A percentile compares a stretch with the other conserved stretches of the same genome.
Conservation (phyloP, 2,329 filamentous ascomycete genomes). For the Aureobasidium sp. region DNA sequence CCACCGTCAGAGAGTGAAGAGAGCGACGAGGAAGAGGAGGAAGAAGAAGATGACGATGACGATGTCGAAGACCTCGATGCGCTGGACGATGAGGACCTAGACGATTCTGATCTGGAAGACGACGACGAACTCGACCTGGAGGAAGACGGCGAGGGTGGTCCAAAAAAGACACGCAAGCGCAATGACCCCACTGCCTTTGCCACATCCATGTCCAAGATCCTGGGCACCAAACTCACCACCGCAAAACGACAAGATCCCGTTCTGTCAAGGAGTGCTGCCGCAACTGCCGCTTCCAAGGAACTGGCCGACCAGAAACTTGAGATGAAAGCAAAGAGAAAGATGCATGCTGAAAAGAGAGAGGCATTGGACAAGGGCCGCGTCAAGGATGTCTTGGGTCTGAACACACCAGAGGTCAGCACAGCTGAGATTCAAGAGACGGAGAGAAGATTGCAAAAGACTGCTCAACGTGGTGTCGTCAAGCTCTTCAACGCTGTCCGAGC, state of each 20-base stretch:
- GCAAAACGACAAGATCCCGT: conserved; percentile 90
- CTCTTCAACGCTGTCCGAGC: conserved; percentile 96
- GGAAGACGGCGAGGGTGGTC: conserved; percentile 30
- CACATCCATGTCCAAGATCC: conserved; percentile 92
- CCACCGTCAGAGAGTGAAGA: conserved; percentile 27
- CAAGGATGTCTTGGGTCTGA: conserved; percentile 80
- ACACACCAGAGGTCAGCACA: conserved; percentile 53
- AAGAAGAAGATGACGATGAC: conserved; percentile 32
- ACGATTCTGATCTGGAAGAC: conserved; percentile 28
- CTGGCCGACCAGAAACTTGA: conserved; percentile 83
- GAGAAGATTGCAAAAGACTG: conserved; percentile 84
- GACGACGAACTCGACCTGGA: conserved; percentile 44
- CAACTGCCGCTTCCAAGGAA: conserved; percentile 75
- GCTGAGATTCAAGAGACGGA: conserved; percentile 73
- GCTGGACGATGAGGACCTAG: conserved; percentile 39
- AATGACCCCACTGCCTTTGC: conserved; percentile 95
- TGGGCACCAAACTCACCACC: conserved; percentile 87
- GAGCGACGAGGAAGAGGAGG: conserved; percentile 33
- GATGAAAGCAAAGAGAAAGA: conserved; percentile 78
- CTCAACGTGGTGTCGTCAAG: conserved; percentile 94
- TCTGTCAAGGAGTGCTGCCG: conserved; percentile 83
- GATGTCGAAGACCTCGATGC: conserved; percentile 43
- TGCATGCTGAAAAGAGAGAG: conserved; percentile 82
- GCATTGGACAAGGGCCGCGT: conserved; percentile 89
- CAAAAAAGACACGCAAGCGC: conserved; percentile 74